phyloP scores from a whole-genome alignment of 163 green algal species.

The Prototheca cutis region DNA sequence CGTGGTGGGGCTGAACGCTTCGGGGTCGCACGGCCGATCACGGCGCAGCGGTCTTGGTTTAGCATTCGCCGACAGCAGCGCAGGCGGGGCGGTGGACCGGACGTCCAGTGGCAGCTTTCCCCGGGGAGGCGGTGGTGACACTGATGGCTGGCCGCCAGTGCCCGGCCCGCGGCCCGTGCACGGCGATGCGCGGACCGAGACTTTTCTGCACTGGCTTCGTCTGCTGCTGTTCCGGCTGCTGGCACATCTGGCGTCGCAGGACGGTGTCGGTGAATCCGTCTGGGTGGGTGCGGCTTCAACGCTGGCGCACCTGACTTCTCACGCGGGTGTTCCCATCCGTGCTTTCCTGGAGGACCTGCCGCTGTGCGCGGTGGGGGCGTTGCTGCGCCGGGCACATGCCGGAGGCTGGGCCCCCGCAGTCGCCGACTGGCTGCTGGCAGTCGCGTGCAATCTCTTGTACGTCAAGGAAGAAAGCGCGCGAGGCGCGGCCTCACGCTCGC shows the following conservation, averaged over 20 bases:
- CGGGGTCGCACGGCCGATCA: too few relatives aligned
- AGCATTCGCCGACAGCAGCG: too few relatives aligned
- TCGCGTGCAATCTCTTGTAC: slow-evolving; percentile 12
- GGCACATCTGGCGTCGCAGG: slow-evolving; percentile 18
- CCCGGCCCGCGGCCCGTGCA: not conserved
- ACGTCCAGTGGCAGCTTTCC: too few relatives aligned
- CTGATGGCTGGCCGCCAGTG: slow-evolving; percentile 18
- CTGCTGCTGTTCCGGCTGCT: slow-evolving; percentile 58
- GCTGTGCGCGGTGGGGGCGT: slow-evolving; percentile 27
- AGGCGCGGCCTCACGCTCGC: not conserved
- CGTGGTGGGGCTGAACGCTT: too few relatives aligned
- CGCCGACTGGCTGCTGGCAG: slow-evolving; percentile 14
- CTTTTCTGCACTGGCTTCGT: slow-evolving; percentile 51
- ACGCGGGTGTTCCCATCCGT: slow-evolving; percentile 37
- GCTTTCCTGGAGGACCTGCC: slow-evolving; percentile 34
- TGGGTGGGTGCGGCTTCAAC: slow-evolving; percentile 54
- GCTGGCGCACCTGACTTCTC: slow-evolving; percentile 41
- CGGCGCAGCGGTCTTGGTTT: too few relatives aligned
- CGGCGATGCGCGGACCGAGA: slow-evolving; percentile 13
- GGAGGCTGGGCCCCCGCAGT: slow-evolving; percentile 31
- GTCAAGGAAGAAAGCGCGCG: not conserved
- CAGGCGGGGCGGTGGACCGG: too few relatives aligned
- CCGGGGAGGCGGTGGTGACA: too few relatives aligned
- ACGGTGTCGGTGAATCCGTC: slow-evolving; percentile 30
- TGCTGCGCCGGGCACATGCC: slow-evolving; percentile 34